Percentiles rank a stretch among this genome's conserved stretches.
Evolutionary conservation across 2,329 filamentous ascomycete genomes (phyloP).

Genomic region (Teratosphaeria viscida): DNA sequence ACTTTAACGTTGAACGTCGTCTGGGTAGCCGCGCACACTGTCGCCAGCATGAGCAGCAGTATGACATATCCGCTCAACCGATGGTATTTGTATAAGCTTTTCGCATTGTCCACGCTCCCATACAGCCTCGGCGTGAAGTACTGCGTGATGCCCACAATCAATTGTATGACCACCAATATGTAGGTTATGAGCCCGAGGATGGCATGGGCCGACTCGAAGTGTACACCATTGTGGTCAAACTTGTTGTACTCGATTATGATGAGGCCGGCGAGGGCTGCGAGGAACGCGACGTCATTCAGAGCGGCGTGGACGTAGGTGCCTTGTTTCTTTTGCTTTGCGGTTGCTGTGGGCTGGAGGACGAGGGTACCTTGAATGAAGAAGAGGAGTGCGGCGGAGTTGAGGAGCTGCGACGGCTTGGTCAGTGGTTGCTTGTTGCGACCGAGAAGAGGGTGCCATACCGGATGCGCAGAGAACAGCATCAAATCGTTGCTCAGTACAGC

Average conservation of each 20-base stretch:
- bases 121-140: conserved; percentile 66
- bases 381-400: conserved; percentile 52
- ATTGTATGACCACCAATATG: conserved; percentile 60
- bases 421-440: neutral
- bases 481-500: conserved; percentile 59
- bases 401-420: conserved; percentile 19
- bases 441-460: conserved; percentile 45
- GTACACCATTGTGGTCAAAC: conserved; percentile 50
- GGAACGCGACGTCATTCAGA: conserved; percentile 57
- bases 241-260: conserved; percentile 79
- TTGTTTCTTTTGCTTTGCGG: conserved; percentile 58
- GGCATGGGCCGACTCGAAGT: conserved; percentile 74
- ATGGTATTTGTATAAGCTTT: conserved; percentile 84
- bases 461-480: conserved; percentile 81
- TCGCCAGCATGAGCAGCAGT: conserved; percentile 59
- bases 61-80: conserved; percentile 65
- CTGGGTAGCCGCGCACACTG: conserved; percentile 62
- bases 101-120: conserved; percentile 68
- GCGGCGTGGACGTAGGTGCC: conserved; percentile 56
- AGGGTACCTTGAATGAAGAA: conserved; percentile 71
- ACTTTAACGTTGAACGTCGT: conserved; percentile 63
- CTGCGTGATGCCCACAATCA: conserved; percentile 69
- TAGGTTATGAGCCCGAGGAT: conserved; percentile 72
- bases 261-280: conserved; percentile 54
- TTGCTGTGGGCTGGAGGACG: conserved; percentile 77